phyloP scores from a whole-genome alignment of 371 early-diverging fungal genomes.

The Mucor irregularis region DNA sequence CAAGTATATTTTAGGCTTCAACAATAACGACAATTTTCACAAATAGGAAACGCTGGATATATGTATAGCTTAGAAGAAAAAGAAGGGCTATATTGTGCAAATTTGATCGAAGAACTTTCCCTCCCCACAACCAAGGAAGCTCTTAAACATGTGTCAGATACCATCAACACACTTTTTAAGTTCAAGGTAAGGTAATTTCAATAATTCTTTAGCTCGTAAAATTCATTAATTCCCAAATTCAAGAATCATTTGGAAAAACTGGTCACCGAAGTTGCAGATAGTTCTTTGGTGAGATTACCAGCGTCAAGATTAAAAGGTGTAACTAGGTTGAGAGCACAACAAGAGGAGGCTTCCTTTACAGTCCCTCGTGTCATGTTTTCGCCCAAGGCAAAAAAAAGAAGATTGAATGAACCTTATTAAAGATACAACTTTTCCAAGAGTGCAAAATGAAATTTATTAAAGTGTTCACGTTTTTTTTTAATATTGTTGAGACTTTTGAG shows the following conservation, averaged over 20 bases:
- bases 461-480: constrained; percentile 9
- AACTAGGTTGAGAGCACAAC: constrained; percentile 10
- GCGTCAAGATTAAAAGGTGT: constrained; percentile 16
- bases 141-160: constrained; percentile 8
- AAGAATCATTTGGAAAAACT: constrained; percentile 17
- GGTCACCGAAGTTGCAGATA: constrained; percentile 8
- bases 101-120: constrained; percentile 6
- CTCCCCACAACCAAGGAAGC: constrained; percentile 9
- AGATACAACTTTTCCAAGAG: constrained; percentile 8
- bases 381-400: constrained; percentile 16
- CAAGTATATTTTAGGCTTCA: constrained; percentile 11
- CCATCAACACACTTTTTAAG: constrained; percentile 21
- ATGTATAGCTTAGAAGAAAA: constrained; percentile 17
- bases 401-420: constrained; percentile 15
- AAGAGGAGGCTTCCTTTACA: constrained; percentile 13
- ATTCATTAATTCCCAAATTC: constrained; percentile 11
- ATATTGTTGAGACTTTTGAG: constrained; percentile 5
- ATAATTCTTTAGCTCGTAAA: constrained; percentile 9
- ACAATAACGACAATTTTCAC: constrained; percentile 9
- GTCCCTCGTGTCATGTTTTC: constrained; percentile 13
- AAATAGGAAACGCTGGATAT: constrained; percentile 17
- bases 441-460: constrained; percentile 11
- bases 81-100: constrained; percentile 17
- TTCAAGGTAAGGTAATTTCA: constrained; percentile 10
- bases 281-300: constrained; percentile 8